Evolutionary conservation across 163 green algal species (phyloP).

Genomic region (Coccomyxa subellipsoidea): DNA sequence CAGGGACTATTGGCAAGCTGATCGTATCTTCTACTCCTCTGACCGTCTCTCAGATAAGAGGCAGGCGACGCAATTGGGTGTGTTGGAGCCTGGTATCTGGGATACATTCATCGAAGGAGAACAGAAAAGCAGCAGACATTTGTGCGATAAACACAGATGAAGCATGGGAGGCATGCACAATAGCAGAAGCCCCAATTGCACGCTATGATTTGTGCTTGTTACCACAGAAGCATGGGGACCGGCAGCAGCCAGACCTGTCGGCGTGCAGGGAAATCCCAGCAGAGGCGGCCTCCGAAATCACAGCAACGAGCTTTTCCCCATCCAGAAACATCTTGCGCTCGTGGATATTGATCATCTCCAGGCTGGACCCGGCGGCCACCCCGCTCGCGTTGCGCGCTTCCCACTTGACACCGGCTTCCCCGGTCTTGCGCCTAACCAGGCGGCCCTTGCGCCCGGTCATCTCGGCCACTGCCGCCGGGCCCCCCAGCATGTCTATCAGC

Average conservation of each 20-base stretch:
- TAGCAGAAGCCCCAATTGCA: too few relatives aligned
- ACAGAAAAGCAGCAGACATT: too few relatives aligned
- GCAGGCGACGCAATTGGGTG: too few relatives aligned
- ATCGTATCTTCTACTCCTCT: too few relatives aligned
- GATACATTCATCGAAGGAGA: too few relatives aligned
- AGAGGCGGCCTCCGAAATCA: slow-evolving; percentile 63
- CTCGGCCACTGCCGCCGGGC: slow-evolving; percentile 42
- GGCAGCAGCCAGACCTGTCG: slow-evolving; percentile 37
- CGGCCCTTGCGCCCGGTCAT: slow-evolving; percentile 47
- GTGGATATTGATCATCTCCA: slow-evolving; percentile 71
- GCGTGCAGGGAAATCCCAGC: slow-evolving; percentile 63
- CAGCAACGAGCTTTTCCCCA: slow-evolving; percentile 50
- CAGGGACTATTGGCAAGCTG: too few relatives aligned
- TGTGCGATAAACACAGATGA: too few relatives aligned
- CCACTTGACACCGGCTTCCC: slow-evolving; percentile 18
- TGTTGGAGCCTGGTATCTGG: too few relatives aligned
- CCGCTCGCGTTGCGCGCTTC: slow-evolving; percentile 42
- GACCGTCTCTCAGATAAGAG: too few relatives aligned
- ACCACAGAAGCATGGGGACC: too few relatives aligned
- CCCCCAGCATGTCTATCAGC: slow-evolving; percentile 58
- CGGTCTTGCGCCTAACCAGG: slow-evolving; percentile 16
- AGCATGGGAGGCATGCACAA: too few relatives aligned
- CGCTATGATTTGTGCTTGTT: too few relatives aligned
- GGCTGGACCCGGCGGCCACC: slow-evolving; percentile 23
- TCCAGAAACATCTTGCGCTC: slow-evolving; percentile 51